These are phyloP conservation scores for Trebouxia gelatinosa DNA, from an alignment of 163 green algal genomes.

Conservation along the genomic window DNA sequence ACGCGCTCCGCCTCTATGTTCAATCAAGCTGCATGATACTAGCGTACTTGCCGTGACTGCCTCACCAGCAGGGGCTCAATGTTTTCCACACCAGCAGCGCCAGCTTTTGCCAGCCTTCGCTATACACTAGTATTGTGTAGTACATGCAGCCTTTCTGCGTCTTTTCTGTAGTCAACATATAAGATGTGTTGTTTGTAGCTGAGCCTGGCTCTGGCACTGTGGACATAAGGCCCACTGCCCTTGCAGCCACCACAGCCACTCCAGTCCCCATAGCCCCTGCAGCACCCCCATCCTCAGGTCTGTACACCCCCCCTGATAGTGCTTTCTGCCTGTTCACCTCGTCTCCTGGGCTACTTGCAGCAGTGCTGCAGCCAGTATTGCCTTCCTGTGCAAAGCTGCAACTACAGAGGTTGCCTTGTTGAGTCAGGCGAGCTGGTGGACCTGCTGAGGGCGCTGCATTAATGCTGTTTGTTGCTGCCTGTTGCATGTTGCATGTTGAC, in stretches of 20 bases:
- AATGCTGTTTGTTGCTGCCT: too few species aligned
- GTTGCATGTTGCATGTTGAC: too few species aligned
- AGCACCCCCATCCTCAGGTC: background rate
- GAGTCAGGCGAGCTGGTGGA: too few species aligned
- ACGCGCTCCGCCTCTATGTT: background rate
- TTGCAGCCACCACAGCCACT: background rate
- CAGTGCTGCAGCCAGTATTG: too few species aligned
- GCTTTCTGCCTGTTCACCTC: too few species aligned
- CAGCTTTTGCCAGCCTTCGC: background rate
- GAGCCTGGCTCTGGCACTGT: background rate
- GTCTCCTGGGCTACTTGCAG: too few species aligned
- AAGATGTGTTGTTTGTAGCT: background rate
- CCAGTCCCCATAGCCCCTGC: background rate
- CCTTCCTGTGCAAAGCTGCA: too few species aligned
- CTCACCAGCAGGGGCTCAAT: background rate
- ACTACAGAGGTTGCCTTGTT: background rate
- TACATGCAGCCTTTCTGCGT: too few species aligned
- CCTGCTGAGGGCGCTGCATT: too few species aligned
- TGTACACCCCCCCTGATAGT: background rate
- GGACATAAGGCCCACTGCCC: background rate
- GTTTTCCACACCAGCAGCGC: background rate
- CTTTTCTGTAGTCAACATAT: too few species aligned
- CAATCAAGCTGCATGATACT: background rate
- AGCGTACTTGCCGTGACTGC: background rate
- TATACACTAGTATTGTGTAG: background rate